Base-by-base conservation (phyloP, 2,329 filamentous ascomycete genomes). In the Aspergillus felis region DNA sequence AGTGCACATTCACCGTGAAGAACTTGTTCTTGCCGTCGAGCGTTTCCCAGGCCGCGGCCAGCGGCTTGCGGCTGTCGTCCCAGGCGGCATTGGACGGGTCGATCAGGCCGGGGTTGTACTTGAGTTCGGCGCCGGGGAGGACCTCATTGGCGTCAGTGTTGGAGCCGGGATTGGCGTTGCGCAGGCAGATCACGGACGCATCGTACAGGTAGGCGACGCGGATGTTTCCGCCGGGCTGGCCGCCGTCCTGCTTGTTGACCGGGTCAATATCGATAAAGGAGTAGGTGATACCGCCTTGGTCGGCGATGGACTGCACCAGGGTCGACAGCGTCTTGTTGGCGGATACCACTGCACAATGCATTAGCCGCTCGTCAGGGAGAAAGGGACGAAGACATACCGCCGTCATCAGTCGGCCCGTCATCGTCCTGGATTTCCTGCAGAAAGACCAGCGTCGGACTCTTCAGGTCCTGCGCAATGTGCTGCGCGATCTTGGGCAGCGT, bases 1-100 rank as follows among this genome's bases (percentile, higher is more conserved):
- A 85, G 74, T 90, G 87, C 42, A 90, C 85, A 66, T 90, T 90
- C 60, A 91, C 78, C 2, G 88, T 89, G 72, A 88, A 90, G 73
- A 90, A 86, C 60, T 79, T 81, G 59, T 73, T 79, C 57, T 79
- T 76, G 28, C 79, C 80, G 57, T 81, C 79, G 35, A 84, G 74
- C 0, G 84, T 80, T 66, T 83, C 81, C 86, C 87, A 91, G 57
- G 82, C 79, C 3, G 87, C 88, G 0, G 79, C 85, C 0, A 90
- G 76, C 2, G 88, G 87, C 75, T 90, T 90, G 57, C 88, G 83
- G 66, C 81, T 86, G 50, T 75, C 75, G 3, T 73, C 74, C 83
- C 85, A 91, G 0, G 84, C 86, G 4, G 67, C 62, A 68, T 87
- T 86, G 24, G 68, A 61, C 0, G 87, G 87, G 53, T 87, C 86